Base-by-base conservation (phyloP, 2,329 filamentous ascomycete genomes). In the Didymellaceae sp. region DNA sequence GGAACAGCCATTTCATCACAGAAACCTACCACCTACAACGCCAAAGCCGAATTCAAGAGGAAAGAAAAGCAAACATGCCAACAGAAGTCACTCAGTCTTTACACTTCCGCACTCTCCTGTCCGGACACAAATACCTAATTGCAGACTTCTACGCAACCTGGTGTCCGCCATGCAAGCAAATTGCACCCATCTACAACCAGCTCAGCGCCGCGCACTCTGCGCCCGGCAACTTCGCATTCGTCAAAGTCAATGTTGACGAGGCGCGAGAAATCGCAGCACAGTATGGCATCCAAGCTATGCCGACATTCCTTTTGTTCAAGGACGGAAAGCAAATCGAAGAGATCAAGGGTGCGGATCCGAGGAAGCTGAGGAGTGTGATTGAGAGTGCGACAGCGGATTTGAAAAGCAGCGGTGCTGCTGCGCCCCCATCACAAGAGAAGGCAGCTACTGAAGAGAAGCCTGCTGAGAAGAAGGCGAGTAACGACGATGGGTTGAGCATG, bases 141-240 rank as follows among this genome's bases (percentile, higher is more conserved):
- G 74, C 77, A 58, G 79, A 81, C 64, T 80, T 80, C 72, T 79
- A 77, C 64, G 79, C 79, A 11, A 77, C 76, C 56, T 84, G 82
- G 80, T 83, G 82, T 62, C 80, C 80, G 2, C 81, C 81, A 13
- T 84, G 81, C 74, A 81, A 81, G 63, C 73, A 76, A 46, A 80
- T 84, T 48, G 75, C 76, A 0, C 81, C 81, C 39, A 70, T 78
- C 55, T 78, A 82, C 67, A 74, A 77, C 40, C 75, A 81, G 59
- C 75, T 83, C 56, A 79, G 79, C 57, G 73, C 75, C 16, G 64
- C 75, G n/a, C 76, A 82, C 63, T 52, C 72, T 22, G 71, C 76
- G 21, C 65, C 75, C 0, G 72, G 72, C 17, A 74, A 72, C 24
- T 72, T 83, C 21, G 74, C 73, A 3, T 84, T 84, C 63, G 74